Evolutionary conservation across 2,329 filamentous ascomycete species (phyloP).

Genomic region (Fusarium solani-melongenae): DNA sequence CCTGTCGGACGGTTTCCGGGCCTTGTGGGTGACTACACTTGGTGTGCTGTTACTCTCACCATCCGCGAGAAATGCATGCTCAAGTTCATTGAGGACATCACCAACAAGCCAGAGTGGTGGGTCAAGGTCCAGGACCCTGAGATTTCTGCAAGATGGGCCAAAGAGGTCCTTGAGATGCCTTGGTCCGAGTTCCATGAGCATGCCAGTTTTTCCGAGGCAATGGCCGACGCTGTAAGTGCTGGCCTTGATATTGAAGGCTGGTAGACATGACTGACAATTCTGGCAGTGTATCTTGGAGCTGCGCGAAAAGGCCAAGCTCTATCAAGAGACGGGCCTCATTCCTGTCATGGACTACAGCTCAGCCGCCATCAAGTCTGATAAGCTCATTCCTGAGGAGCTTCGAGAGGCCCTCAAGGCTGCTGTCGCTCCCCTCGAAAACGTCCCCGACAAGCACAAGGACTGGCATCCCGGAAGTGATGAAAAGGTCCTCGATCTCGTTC

Average conservation of each 20-base stretch:
- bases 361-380: constrained; percentile 51
- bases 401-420: constrained; percentile 54
- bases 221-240: constrained; percentile 46
- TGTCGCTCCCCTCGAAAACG: constrained; percentile 60
- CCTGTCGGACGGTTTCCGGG: constrained; percentile 37
- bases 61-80: constrained; percentile 49
- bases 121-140: constrained; percentile 43
- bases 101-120: constrained; percentile 52
- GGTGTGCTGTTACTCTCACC: constrained; percentile 43
- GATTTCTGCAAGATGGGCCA: constrained; percentile 44
- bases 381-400: constrained; percentile 39
- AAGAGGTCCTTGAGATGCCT: constrained; percentile 44
- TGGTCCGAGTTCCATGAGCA: constrained; percentile 40
- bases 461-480: constrained; percentile 37
- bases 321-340: constrained; percentile 47
- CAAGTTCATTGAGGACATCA: constrained; percentile 46
- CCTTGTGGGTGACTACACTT: constrained; percentile 25
- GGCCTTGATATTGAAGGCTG: not conserved
- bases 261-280: not conserved
- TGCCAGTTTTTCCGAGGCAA: constrained; percentile 44
- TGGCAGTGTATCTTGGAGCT: constrained; percentile 49
- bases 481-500: constrained; percentile 34
- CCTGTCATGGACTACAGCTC: constrained; percentile 48
- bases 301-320: constrained; percentile 47
- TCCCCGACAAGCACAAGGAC: constrained; percentile 57